Base-by-base conservation (phyloP, 371 early-diverging fungal species). In the Apophysomyces elegans region DNA sequence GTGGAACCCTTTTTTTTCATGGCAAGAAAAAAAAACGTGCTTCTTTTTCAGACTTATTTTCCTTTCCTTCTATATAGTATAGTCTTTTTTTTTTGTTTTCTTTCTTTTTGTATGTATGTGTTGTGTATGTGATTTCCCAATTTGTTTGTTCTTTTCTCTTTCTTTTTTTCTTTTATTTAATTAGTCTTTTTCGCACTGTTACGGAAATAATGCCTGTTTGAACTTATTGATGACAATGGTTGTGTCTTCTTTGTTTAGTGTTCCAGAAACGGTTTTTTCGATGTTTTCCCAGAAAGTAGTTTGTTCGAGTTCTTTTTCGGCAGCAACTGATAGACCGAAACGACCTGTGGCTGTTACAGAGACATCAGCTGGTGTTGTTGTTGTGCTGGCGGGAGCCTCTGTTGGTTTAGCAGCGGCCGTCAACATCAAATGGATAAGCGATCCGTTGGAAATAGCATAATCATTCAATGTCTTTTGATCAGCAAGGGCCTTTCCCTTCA, bases 401-500 rank as follows among this genome's bases (percentile, higher is more conserved):
- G 71, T 43, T 13, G 81, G 36, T 39, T 59, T 65, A 14, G 82
- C 71, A 7, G 84, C 84, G 2, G 83, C 74, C 46, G 80, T 81
- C 35, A 84, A 56, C 75, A 88, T 86, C 61, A 88, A 72, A 65
- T 87, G 85, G 5, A 89, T 63, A 9, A 74, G 65, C 4, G 80
- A 72, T 18, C 75, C 85, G 37, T 82, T 63, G 7, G 67, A 56
- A 36, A 89, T 47, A 13, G 69, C 71, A 59, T 85, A 83, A 35
- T 89, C 88, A 16, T 61, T 65, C 61, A 89, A 62, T 12, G 70
- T 66, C 70, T 87, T 86, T 62, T 68, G 77, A 62, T 89, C 90
- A 7, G 76, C 61, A 56, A 89, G 73, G 11, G 83, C 84, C 65
- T 89, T 89, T 38, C 90, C 90, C 66, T 86, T 88, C 21, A 88